These are phyloP conservation scores for Lentinula lateritia DNA, from an alignment of 768 basidiomycete species.

Conservation along the genomic window DNA sequence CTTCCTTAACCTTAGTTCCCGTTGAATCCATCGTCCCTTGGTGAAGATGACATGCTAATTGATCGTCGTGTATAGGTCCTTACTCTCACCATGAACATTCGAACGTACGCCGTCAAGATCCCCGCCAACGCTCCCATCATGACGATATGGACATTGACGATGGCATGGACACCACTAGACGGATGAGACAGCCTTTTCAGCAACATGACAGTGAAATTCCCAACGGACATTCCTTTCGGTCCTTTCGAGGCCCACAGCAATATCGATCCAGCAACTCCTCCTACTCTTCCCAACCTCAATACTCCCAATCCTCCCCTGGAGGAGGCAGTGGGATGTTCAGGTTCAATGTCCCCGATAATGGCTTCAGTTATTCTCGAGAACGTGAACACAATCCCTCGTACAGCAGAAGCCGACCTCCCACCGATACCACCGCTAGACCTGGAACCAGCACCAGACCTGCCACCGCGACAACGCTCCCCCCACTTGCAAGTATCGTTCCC, in stretches of 20 bases:
- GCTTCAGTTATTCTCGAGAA: background rate
- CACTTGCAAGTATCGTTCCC: conserved; percentile 37
- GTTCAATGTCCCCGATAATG: conserved; percentile 21
- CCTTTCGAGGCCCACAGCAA: conserved; percentile 9
- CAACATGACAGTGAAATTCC: background rate
- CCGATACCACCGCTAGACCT: conserved; percentile 21
- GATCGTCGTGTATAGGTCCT: background rate
- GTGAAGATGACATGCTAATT: background rate
- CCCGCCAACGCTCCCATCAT: background rate
- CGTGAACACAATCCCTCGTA: background rate
- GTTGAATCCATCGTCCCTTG: background rate
- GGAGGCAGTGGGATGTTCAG: conserved; percentile 14
- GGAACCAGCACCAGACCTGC: conserved; percentile 33
- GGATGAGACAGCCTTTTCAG: conserved; percentile 10
- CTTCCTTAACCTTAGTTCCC: background rate
- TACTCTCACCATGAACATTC: background rate
- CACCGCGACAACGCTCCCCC: conserved; percentile 4
- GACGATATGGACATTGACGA: conserved; percentile 6
- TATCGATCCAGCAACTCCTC: background rate
- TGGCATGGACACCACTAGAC: background rate
- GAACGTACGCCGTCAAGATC: background rate
- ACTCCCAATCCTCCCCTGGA: background rate
- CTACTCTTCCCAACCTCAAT: conserved; percentile 15
- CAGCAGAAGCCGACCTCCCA: conserved; percentile 18
- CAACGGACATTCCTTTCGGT: conserved; percentile 12